Base-by-base conservation (phyloP, 331 rosid genomes). In the Quercus tomentella region DNA sequence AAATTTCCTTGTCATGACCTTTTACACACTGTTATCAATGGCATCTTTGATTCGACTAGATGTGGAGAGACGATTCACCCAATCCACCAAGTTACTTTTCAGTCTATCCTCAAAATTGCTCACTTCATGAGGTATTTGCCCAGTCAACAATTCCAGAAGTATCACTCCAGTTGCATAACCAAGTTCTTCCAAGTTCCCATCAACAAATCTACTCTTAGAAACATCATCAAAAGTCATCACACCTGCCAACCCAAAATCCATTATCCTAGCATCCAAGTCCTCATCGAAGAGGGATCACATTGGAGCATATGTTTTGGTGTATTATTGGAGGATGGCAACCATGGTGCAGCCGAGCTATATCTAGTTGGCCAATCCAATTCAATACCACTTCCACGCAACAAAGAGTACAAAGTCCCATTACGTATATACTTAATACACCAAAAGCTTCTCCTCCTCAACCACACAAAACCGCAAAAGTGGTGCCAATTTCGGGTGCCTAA, bases 261-360 rank as follows among this genome's bases (percentile, higher is more conserved):
- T 95, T 74, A 95, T 83, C 83, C 98, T 81, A n/a, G 97, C 91
- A 83, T 95, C 99, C n/a, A 89, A 95, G 72, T 95, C 99, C 73
- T 95, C 99, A 5, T 93, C 97, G 1, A 91, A 83, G 56, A 90
- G 89, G 89, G 25, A 95, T 90, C 79, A 93, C 96, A 84, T 88
- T 93, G 51, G 98, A 93, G 80, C 94, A 95, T n/a, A 90, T 84
- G 71, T 88, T 95, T 76, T 91, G 97, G 75, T 95, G 98, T 76
- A 90, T 84, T 25, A 93, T 90, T 1, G 96, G 97, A 60, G 94
- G 98, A 54, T 95, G 91, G 78, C 94, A 91, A 9, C 98, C 98
- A 66, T 95, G 97, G 80, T 95, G 99, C 85, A 95, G 89, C 97
- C 97, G 88, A 22, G 93, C 92, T 88, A 74, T 87, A 93, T 83